Evolutionary conservation across 2,329 filamentous ascomycete species (phyloP).

Genomic region (Cordyceps tenuipes): DNA sequence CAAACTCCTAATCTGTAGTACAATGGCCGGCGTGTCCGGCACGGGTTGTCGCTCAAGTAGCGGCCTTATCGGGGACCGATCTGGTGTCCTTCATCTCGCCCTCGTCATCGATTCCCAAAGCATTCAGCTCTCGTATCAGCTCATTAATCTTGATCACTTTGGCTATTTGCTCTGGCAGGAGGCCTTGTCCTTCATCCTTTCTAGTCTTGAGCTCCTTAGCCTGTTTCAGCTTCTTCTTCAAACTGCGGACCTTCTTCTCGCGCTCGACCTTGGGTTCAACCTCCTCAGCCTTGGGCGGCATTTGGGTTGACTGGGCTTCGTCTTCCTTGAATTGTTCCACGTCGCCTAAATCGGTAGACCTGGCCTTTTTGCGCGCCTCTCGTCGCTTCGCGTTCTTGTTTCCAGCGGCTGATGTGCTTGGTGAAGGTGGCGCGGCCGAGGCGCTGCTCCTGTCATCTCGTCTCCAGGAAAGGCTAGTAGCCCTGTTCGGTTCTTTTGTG

Average conservation of each 20-base stretch:
- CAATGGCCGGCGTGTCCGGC: neutral
- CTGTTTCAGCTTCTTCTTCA: slow-evolving; percentile 93
- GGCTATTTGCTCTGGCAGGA: slow-evolving; percentile 90
- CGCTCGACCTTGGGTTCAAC: slow-evolving; percentile 66
- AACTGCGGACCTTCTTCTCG: slow-evolving; percentile 85
- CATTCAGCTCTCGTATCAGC: slow-evolving; percentile 78
- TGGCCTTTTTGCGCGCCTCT: slow-evolving; percentile 48
- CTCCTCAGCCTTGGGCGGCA: slow-evolving; percentile 30
- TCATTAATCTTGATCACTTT: slow-evolving; percentile 98
- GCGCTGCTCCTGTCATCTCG: neutral
- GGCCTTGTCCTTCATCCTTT: slow-evolving; percentile 73
- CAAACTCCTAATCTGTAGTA: neutral
- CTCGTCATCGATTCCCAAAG: slow-evolving; percentile 73
- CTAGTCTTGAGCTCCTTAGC: slow-evolving; percentile 84
- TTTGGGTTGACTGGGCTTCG: slow-evolving; percentile 46
- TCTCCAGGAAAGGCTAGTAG: neutral
- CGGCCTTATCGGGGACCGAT: neutral
- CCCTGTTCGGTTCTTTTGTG: neutral
- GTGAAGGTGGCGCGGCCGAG: neutral
- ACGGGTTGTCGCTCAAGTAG: neutral
- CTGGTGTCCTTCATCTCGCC: slow-evolving; percentile 45
- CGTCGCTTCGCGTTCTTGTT: slow-evolving; percentile 82
- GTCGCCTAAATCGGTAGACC: slow-evolving; percentile 37
- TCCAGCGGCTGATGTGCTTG: slow-evolving; percentile 33
- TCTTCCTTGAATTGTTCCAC: slow-evolving; percentile 20